Evolutionary conservation across 768 basidiomycete species (phyloP), one percentile per base, ranked within the genome.

Genomic region (Xerocomellus intermedius): DNA sequence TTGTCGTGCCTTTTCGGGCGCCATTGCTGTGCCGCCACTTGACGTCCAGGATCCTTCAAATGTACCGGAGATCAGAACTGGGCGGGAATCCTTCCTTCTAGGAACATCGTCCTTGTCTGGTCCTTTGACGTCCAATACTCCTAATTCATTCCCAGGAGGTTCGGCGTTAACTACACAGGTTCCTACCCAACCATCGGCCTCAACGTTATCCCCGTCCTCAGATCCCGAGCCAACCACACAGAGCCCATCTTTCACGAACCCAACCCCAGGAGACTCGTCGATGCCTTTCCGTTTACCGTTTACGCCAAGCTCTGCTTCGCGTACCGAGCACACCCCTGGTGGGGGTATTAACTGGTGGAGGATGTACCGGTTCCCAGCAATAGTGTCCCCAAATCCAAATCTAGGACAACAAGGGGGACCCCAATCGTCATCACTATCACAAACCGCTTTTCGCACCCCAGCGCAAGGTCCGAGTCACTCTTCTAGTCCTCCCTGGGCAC

Each of bases 301-400:
- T 26, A 52, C 59, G 4, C 48, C 67, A 13, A 69, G 68, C 36
- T 70, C 73, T 28, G 59, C 71, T 43, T 64, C 70, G 16, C 69
- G 71, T 17, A 70, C 71, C 4, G 75, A 77, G 59, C 75, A 67
- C 46, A 68, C 71, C 17, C 72, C 74, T 17, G 74, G 75, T 37
- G 72, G 72, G 28, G 77, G 78, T 17, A 76, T 91, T 54, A 91
- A 91, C 64, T 88, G 89, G 83, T 91, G 90, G 90, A 76, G 89
- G 52, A 70, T 90, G 62, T 90, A 90, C 65, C 81, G 89, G n/a
- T 91, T 91, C 74, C 87, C 86, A 8, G 78, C 88, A 37, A 85
- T 90, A 59, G 59, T 73, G 14, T 74, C 79, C n/a, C 69, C 77
- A 8, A 62, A 64, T 50, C 55, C 77, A 8, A 60, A 64, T 50